These are phyloP conservation scores for Monosporozyma solicola DNA, from an alignment of 805 yeast species.

Conservation along the genomic window DNA sequence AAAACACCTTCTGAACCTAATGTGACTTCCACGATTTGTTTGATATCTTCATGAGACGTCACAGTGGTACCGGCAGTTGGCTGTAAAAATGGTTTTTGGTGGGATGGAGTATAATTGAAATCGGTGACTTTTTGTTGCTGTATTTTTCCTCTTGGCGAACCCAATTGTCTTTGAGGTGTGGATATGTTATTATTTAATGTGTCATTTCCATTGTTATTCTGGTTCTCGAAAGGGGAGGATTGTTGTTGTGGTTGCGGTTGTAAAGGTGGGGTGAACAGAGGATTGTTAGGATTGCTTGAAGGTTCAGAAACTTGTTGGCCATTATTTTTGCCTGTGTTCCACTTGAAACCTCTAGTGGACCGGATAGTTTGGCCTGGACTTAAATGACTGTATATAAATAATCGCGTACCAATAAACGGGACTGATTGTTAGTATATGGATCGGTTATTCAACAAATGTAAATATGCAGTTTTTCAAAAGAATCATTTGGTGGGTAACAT, in stretches of 20 bases:
- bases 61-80: slow-evolving; percentile 32
- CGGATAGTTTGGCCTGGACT: slow-evolving; percentile 41
- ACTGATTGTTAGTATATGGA: not conserved
- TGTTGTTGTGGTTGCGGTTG: slow-evolving; percentile 2
- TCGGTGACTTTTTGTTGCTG: slow-evolving; percentile 19
- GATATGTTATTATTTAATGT: not conserved
- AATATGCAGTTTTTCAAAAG: not conserved
- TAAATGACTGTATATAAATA: slow-evolving; percentile 25
- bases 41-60: slow-evolving; percentile 59
- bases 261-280: not conserved
- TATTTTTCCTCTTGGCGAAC: not conserved
- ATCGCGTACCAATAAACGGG: not conserved
- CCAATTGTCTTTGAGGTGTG: slow-evolving; percentile 9
- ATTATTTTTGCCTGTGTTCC: slow-evolving; percentile 17
- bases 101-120: slow-evolving; percentile 31
- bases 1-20: slow-evolving; percentile 86
- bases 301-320: not conserved
- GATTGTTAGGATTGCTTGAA: not conserved
- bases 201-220: not conserved
- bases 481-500: slow-evolving; percentile 6
- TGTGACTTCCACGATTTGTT: slow-evolving; percentile 89
- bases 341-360: slow-evolving; percentile 39
- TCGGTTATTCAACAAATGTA: not conserved
- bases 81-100: slow-evolving; percentile 28
- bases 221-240: not conserved